These are phyloP conservation scores for Wickerhamomyces rabaulensis DNA, from an alignment of 805 yeast species.

Conservation along the genomic window DNA sequence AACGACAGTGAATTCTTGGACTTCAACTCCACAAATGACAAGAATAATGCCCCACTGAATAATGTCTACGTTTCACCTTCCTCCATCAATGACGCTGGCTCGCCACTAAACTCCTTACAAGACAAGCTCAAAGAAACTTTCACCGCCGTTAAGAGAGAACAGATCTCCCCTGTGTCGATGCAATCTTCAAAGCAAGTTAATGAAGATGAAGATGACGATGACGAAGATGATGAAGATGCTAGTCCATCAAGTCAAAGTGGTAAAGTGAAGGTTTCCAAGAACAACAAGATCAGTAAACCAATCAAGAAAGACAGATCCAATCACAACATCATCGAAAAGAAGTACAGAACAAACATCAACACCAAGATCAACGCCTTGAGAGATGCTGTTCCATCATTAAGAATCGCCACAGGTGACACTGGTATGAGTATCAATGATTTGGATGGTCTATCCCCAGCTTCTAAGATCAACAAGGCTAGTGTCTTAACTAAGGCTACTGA, in stretches of 20 bases:
- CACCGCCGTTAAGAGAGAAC: not conserved
- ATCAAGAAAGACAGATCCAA: conserved; percentile 47
- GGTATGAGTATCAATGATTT: conserved; percentile 42
- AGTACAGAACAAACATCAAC: conserved; percentile 74
- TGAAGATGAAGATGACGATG: conserved; percentile 2
- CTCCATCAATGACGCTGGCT: conserved; percentile 1
- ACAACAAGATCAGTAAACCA: conserved; percentile 34
- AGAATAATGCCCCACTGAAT: not conserved
- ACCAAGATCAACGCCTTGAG: conserved; percentile 62
- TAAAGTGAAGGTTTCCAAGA: conserved; percentile 6
- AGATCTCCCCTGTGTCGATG: not conserved
- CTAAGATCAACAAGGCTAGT: conserved; percentile 72
- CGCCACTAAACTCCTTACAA: not conserved
- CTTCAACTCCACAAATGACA: not conserved
- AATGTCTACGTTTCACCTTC: conserved; percentile 6
- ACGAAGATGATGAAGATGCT: not conserved
- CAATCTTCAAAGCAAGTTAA: not conserved
- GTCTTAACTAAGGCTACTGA: conserved; percentile 75
- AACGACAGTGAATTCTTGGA: conserved; percentile 4
- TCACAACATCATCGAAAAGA: conserved; percentile 78
- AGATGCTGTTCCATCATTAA: conserved; percentile 73
- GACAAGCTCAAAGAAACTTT: not conserved
- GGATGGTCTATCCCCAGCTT: conserved; percentile 74
- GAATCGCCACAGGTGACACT: conserved; percentile 52
- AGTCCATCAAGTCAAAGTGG: not conserved